These are phyloP conservation scores for Cytospora piceae DNA, from an alignment of 2,329 filamentous ascomycete genomes.

Conservation along the genomic window DNA sequence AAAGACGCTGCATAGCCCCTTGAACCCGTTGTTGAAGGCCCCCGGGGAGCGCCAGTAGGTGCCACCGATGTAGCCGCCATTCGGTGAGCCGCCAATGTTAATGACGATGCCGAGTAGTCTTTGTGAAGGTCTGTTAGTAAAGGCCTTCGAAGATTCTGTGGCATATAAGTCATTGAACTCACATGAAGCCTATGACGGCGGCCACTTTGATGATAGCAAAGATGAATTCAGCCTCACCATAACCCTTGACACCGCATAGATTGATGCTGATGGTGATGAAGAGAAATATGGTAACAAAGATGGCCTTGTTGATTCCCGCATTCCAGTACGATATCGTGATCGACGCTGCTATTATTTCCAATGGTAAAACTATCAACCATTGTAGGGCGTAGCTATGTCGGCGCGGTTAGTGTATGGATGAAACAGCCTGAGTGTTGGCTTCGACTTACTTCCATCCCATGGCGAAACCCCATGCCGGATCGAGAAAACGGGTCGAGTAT, in stretches of 20 bases:
- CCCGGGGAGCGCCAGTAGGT: constrained; percentile 78
- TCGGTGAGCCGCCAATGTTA: constrained; percentile 77
- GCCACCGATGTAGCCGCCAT: constrained; percentile 78
- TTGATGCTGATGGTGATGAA: constrained; percentile 79
- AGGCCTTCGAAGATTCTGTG: neutral
- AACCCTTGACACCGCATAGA: constrained; percentile 83
- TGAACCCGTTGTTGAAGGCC: constrained; percentile 83
- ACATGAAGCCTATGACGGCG: constrained; percentile 88
- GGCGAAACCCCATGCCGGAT: constrained; percentile 92
- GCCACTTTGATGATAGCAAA: constrained; percentile 86
- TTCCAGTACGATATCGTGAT: constrained; percentile 86
- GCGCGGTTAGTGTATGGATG: constrained; percentile 18
- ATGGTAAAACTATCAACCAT: constrained; percentile 81
- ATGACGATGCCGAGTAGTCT: constrained; percentile 85
- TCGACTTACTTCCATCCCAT: constrained; percentile 88
- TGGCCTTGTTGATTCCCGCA: constrained; percentile 63
- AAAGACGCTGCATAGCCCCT: constrained; percentile 78
- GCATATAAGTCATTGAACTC: constrained; percentile 41
- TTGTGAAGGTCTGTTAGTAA: constrained; percentile 25
- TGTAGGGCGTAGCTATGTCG: constrained; percentile 74
- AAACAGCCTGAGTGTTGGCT: neutral
- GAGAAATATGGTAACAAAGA: constrained; percentile 85
- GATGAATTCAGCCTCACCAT: constrained; percentile 87
- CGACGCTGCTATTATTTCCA: constrained; percentile 86
- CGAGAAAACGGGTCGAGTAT: constrained; percentile 89